Conservation (phyloP, 192 early-diverging fungal species). For the Helicostylum pulchrum region DNA sequence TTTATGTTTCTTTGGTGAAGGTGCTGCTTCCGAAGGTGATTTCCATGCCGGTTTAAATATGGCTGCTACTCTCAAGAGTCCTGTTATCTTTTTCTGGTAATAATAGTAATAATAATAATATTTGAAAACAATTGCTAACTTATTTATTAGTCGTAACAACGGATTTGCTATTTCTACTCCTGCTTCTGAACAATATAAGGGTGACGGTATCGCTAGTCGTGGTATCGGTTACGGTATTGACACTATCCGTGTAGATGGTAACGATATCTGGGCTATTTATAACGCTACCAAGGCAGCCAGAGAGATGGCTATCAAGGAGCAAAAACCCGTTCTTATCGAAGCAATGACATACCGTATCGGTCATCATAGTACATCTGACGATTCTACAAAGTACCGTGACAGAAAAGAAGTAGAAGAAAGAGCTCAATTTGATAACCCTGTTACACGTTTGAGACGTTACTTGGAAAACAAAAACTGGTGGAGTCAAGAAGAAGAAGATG, state of each 20-base stretch:
- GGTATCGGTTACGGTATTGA: conserved; percentile 97
- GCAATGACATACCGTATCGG: conserved; percentile 97
- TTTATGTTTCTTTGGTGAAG: conserved; percentile 97
- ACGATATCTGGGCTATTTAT: conserved; percentile 98
- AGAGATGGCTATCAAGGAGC: conserved; percentile 73
- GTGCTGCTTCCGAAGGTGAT: conserved; percentile 95
- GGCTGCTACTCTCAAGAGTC: conserved; percentile 87
- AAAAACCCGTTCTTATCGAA: conserved; percentile 91
- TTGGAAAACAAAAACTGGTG: conserved; percentile 84
- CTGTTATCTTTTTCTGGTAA: conserved; percentile 93
- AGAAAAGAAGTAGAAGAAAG: conserved; percentile 90
- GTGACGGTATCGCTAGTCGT: conserved; percentile 93
- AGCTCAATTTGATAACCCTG: conserved; percentile 84
- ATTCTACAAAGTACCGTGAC: conserved; percentile 92
- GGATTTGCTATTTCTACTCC: conserved; percentile 98
- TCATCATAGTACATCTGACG: conserved; percentile 97
- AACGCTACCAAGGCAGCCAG: conserved; percentile 85
- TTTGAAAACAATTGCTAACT: neutral
- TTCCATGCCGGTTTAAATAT: conserved; percentile 98
- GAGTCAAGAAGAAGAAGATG: conserved; percentile 67
- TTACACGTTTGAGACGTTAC: conserved; percentile 87
- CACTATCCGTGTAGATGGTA: conserved; percentile 96
- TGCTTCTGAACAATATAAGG: conserved; percentile 90
- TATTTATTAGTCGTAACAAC: conserved; percentile 82
- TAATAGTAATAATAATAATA: conserved; percentile 1